phyloP scores from a whole-genome alignment of 805 yeast species.

The Lachancea waltii region DNA sequence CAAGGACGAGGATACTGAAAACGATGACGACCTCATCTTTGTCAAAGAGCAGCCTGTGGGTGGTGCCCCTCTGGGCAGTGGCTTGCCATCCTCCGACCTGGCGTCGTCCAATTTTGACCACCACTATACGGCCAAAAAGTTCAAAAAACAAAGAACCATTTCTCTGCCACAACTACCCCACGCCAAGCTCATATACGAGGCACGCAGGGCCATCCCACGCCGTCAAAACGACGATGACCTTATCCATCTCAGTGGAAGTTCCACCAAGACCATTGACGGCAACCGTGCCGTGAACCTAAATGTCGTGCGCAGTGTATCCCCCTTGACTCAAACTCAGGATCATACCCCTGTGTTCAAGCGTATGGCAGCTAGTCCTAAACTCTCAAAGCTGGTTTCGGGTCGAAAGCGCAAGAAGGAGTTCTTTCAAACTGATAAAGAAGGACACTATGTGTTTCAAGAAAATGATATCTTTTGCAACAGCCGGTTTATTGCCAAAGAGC shows the following conservation, averaged over 20 bases:
- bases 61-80: constrained; percentile 2
- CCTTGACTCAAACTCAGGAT: constrained; percentile 8
- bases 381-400: constrained; percentile 9
- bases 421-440: constrained; percentile 50
- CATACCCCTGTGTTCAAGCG: constrained; percentile 10
- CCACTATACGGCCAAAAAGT: constrained; percentile 23
- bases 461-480: constrained; percentile 51
- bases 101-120: constrained; percentile 3
- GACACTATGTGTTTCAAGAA: constrained; percentile 59
- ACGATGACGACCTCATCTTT: constrained; percentile 28
- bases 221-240: constrained; percentile 29
- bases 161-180: constrained; percentile 50
- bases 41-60: constrained; percentile 24
- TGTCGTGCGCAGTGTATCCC: constrained; percentile 19
- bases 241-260: constrained; percentile 28
- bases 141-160: constrained; percentile 43
- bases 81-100: not conserved
- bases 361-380: constrained; percentile 7
- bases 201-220: constrained; percentile 15
- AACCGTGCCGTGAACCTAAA: constrained; percentile 23
- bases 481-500: constrained; percentile 56
- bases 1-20: constrained; percentile 12
- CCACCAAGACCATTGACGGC: constrained; percentile 29
- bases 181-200: constrained; percentile 37
- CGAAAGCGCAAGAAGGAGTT: constrained; percentile 7